Base-by-base conservation (phyloP, 1,284 basidiomycete species). In the Cutaneotrichosporon sp. region DNA sequence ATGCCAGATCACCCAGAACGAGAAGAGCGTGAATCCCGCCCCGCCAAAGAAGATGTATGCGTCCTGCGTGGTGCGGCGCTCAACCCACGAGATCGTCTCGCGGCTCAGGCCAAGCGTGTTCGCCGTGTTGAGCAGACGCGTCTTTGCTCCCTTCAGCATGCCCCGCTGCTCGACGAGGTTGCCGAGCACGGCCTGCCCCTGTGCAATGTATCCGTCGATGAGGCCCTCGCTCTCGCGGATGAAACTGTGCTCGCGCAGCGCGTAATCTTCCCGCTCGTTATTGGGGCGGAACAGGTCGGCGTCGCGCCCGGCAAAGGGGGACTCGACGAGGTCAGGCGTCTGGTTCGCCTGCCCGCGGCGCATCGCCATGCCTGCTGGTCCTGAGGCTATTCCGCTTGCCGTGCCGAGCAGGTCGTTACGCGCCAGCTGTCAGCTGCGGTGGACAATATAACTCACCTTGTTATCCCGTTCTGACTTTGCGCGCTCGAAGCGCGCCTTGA, bases 61-160 rank as follows among this genome's bases (percentile, higher is more conserved):
- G 75, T 97, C 94, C 78, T 95, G 92, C 47, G 89, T 91, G 76
- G 91, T 95, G 78, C 94, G 84, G 70, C 88, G 85, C 76, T 97
- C 95, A 70, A 97, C 93, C 91, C 93, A 97, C 2, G 90, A 88
- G 77, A 97, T 97, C 30, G 95, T 93, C 76, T 95, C 87, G 68
- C 92, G 85, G 76, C 92, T 92, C 72, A 97, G 81, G 0, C 95
- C 95, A 56, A 97, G 80, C 18, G 92, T 95, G 80, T 97, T 97
- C 50, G 94, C 94, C 49, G 92, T 89, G 75, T 91, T 88, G 63
- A 96, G 79, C 56, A 97, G 79, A 64, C 90, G 85, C 69, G 87
- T 85, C 74, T 91, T 89, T 0, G 94, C 96, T 8, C 93, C 92
- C 80, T 97, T 97, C 66, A 97, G 82, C 76, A 97, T 88, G 71